These are phyloP conservation scores for Solanum pinnatisectum DNA, from an alignment of 257 asterid genomes.

Conservation along the genomic window DNA sequence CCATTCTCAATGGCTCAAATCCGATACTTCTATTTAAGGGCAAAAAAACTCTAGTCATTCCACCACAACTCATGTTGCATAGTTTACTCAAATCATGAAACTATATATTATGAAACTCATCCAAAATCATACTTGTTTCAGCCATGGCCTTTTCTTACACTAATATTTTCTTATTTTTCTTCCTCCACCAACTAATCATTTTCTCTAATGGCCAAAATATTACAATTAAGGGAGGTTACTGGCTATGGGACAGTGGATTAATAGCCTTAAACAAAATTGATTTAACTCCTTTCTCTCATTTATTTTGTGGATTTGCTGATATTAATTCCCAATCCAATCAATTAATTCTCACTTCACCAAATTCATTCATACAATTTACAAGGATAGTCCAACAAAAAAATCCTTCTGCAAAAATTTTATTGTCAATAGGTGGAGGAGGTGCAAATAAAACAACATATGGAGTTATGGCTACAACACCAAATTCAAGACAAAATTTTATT, in stretches of 20 bases:
- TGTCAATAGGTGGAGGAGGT: slow-evolving; percentile 44
- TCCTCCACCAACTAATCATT: slow-evolving; percentile 3
- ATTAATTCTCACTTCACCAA: slow-evolving; percentile 21
- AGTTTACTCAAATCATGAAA: neutral
- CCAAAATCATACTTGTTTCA: neutral
- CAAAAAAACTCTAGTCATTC: neutral
- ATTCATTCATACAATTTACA: slow-evolving; percentile 32
- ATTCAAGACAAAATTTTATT: slow-evolving; percentile 27
- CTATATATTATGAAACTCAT: neutral
- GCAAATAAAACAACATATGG: slow-evolving; percentile 6
- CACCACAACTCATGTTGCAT: no score
- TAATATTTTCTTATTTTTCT: neutral
- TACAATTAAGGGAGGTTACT: slow-evolving; percentile 33
- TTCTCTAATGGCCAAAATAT: slow-evolving; percentile 10
- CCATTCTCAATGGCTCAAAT: neutral
- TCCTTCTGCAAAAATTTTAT: slow-evolving; percentile 25
- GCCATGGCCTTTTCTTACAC: neutral
- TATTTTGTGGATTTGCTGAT: slow-evolving; percentile 43
- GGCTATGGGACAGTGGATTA: slow-evolving; percentile 33
- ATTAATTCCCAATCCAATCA: slow-evolving; percentile 23
- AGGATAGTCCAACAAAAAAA: slow-evolving; percentile 20
- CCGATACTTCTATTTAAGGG: neutral
- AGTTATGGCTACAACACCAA: slow-evolving; percentile 23
- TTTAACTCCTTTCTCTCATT: slow-evolving; percentile 37
- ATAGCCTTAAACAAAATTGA: slow-evolving; percentile 14